Conservation (phyloP, 1,284 basidiomycete genomes). For the Ganoderma meredithae region DNA sequence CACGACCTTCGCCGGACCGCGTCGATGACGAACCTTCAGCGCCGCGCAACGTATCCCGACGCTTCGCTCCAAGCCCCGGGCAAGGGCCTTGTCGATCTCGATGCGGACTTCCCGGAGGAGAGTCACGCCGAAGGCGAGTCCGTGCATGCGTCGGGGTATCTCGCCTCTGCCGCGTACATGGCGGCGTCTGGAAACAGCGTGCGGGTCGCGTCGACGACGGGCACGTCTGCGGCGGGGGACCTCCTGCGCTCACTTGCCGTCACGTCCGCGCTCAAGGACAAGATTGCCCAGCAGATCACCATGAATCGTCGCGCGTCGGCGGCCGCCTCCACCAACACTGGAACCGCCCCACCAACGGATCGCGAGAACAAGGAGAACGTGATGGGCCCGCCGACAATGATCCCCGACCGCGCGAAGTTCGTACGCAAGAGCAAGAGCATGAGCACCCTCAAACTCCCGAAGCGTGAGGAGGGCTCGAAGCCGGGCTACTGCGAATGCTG, state of each 20-base stretch:
- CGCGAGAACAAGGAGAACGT: conserved; percentile 49
- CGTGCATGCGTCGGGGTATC: conserved; percentile 73
- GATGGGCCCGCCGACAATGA: conserved; percentile 72
- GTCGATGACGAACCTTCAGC: conserved; percentile 80
- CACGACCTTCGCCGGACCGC: conserved; percentile 78
- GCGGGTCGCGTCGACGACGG: conserved; percentile 87
- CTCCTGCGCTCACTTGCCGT: conserved; percentile 54
- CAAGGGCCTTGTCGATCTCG: conserved; percentile 54
- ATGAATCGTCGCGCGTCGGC: conserved; percentile 62
- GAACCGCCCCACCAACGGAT: conserved; percentile 33
- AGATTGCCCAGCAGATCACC: conserved; percentile 67
- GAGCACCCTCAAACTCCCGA: conserved; percentile 75
- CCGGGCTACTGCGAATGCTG: conserved; percentile 99
- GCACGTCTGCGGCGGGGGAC: conserved; percentile 76
- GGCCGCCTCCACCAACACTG: conserved; percentile 26
- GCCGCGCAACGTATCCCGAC: conserved; percentile 49
- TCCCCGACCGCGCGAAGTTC: conserved; percentile 59
- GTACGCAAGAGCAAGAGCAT: conserved; percentile 82
- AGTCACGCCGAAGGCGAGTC: conserved; percentile 59
- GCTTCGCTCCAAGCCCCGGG: conserved; percentile 43
- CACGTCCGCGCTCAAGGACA: conserved; percentile 60
- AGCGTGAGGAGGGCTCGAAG: conserved; percentile 85
- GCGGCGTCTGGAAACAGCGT: conserved; percentile 97
- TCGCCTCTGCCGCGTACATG: conserved; percentile 71
- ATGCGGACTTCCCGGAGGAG: conserved; percentile 50